A percentile compares a stretch with the other conserved stretches of the same genome.
Conservation (phyloP, 2,329 filamentous ascomycete genomes). For the Fusarium concolor region DNA sequence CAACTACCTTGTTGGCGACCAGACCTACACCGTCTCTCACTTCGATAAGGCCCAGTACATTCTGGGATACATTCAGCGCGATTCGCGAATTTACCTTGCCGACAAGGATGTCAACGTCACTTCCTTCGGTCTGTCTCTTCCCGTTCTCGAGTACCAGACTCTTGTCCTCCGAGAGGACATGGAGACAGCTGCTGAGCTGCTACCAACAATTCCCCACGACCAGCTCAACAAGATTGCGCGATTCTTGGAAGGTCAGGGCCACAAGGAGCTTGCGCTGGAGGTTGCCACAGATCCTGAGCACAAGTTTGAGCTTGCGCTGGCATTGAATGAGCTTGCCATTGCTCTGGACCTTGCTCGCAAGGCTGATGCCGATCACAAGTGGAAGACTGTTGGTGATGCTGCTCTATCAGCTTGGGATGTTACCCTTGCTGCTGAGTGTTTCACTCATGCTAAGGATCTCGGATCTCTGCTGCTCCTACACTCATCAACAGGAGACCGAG, state of each 20-base stretch:
- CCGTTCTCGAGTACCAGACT: slow-evolving; percentile 96
- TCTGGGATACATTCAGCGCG: slow-evolving; percentile 92
- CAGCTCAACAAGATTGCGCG: slow-evolving; percentile 98
- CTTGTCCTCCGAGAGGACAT: slow-evolving; percentile 93
- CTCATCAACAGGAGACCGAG: slow-evolving; percentile 83
- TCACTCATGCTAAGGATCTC: slow-evolving; percentile 88
- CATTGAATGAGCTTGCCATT: slow-evolving; percentile 84
- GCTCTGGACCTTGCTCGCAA: slow-evolving; percentile 85
- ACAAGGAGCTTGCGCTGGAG: slow-evolving; percentile 94
- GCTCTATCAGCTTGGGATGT: slow-evolving; percentile 90
- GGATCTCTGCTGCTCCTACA: slow-evolving; percentile 90
- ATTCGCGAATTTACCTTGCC: slow-evolving; percentile 93
- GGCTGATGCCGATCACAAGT: slow-evolving; percentile 94
- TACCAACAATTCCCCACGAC: slow-evolving; percentile 85
- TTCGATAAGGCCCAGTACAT: slow-evolving; percentile 97
- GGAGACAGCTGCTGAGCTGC: slow-evolving; percentile 87
- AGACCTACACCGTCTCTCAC: slow-evolving; percentile 97
- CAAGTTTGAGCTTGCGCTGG: slow-evolving; percentile 91
- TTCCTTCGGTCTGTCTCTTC: slow-evolving; percentile 89
- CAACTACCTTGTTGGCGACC: slow-evolving; percentile 97
- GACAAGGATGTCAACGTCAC: slow-evolving; percentile 96
- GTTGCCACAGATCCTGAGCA: slow-evolving; percentile 96
- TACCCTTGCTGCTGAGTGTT: slow-evolving; percentile 89
- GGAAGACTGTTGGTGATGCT: slow-evolving; percentile 96
- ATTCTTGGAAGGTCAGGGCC: slow-evolving; percentile 96